Base-by-base conservation (phyloP, 768 basidiomycete species). In the Candolleomyces efflorescens region DNA sequence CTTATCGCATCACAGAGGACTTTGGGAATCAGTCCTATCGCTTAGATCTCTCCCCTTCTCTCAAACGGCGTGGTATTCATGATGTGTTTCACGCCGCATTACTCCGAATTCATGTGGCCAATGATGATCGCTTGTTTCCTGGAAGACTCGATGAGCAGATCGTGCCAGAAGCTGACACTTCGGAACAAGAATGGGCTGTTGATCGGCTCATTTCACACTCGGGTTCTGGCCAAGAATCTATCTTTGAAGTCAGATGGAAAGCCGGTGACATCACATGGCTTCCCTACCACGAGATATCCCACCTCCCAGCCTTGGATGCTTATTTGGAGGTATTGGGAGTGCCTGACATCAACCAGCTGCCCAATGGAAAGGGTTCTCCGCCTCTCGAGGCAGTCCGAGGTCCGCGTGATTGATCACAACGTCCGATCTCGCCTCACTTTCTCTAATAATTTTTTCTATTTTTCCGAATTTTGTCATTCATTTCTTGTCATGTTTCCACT, bases 111-210 rank as follows among this genome's bases (percentile, higher is more conserved):
- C 70, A 72, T 37, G 7, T 64, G 1, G 64, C 73, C 0, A 81
- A 79, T 58, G 71, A 80, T 53, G 60, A 70, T 32, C 0, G 54
- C 0, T 53, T 69, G 0, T 81, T 79, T 61, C 77, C 78, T 1
- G 65, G 65, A 0, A 65, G 73, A 0, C 50, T 62, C 17, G 59
- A 65, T 18, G 18, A 54, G 0, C 66, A 69, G 39, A 62, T 72
- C 4, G 15, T 13, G 9, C 24, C n/a, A 10, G 43, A 7, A 3
- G 37, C 26, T 12, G 64, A 63, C n/a, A 53, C 60, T 4, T 27
- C 27, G 0, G 62, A 65, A 3, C 50, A 54, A 0, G 66, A 73
- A 61, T 73, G 71, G 71, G 58, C 65, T 0, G 63, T 71, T 0
- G 67, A 71, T 1, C 43, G 41, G 12, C 67, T 73, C 11, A 3